Conservation (phyloP, 805 yeast species). For the Starmerella asiatica region DNA sequence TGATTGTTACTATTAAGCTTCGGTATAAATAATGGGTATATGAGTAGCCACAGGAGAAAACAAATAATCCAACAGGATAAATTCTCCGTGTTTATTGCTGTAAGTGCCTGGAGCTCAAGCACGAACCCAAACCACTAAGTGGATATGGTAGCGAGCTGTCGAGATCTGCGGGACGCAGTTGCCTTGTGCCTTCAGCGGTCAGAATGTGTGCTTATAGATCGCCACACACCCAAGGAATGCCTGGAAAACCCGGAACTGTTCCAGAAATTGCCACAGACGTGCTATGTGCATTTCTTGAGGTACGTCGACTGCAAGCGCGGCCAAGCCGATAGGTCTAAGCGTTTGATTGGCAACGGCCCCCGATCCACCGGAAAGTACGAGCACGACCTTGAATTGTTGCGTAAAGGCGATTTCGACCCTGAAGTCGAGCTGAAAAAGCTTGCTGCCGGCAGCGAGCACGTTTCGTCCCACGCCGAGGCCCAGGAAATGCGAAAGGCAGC, state of each 20-base stretch:
- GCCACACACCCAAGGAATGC: conserved; percentile 84
- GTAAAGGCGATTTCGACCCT: conserved; percentile 71
- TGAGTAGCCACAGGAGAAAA: too few relatives aligned
- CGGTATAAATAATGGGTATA: too few relatives aligned
- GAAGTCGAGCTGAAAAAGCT: conserved; percentile 66
- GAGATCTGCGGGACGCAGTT: conserved; percentile 86
- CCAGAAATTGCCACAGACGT: conserved; percentile 70
- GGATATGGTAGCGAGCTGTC: conserved; percentile 46
- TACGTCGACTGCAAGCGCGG: conserved; percentile 87
- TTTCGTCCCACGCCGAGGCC: conserved; percentile 11
- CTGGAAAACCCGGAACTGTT: conserved; percentile 65
- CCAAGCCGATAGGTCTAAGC: conserved; percentile 71
- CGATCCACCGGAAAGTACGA: conserved; percentile 86
- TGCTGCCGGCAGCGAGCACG: conserved; percentile 23
- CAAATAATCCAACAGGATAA: too few relatives aligned
- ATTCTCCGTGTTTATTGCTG: too few relatives aligned
- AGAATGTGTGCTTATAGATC: conserved; percentile 83
- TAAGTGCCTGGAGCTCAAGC: not conserved
- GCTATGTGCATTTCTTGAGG: conserved; percentile 70
- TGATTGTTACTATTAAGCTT: too few relatives aligned
- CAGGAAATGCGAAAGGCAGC: conserved; percentile 7
- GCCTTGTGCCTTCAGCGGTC: conserved; percentile 92
- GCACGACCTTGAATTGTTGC: conserved; percentile 66
- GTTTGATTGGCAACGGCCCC: conserved; percentile 90
- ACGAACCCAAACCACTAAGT: not conserved